Evolutionary conservation across 2,329 filamentous ascomycete species (phyloP), one percentile per base, ranked within the genome.

Genomic region (Coleophoma cylindrospora): DNA sequence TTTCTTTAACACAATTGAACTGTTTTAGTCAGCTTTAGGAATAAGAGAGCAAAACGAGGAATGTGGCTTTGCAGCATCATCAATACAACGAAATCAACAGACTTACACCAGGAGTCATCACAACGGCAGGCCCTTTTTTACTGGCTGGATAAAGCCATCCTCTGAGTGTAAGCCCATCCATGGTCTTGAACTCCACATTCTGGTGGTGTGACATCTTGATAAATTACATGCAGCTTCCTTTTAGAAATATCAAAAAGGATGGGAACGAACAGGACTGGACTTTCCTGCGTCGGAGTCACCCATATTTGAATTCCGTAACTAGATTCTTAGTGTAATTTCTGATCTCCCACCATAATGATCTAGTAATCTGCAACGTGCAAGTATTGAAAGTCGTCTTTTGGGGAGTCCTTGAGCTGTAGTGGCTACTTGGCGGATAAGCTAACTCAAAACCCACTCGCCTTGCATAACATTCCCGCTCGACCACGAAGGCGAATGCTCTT

Each of bases 121-220:
- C 43, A 27, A 58, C 50, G 2, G 48, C 53, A 34, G 56, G 56
- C 4, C 53, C 49, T 22, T 34, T 50, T 14, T 19, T 40, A 19
- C 27, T 36, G 8, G 63, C 65, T 15, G 62, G 58, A 49, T 64
- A 73, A 10, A 72, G 57, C 53, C 59, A 60, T 12, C 68, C 71
- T 7, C 66, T 57, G 6, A 73, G 55, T 9, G 57, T 67, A 2
- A 69, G 34, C 5, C 68, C 68, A 53, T 72, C 69, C 2, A 70
- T 40, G 11, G 71, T 70, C 37, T 63, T 62, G 58, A 71, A 69
- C 50, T 70, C 66, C 44, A 72, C 61, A 38, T 65, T 60, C 45
- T 54, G 27, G 33, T 43, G 45, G 13, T 37, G 8, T 14, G 33
- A 11, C 45, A 38, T 40, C 9, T n/a, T 38, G 44, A 37, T 13